phyloP scores from a whole-genome alignment of 306 rosid genomes.

The Chamaecrista fasciculata region DNA sequence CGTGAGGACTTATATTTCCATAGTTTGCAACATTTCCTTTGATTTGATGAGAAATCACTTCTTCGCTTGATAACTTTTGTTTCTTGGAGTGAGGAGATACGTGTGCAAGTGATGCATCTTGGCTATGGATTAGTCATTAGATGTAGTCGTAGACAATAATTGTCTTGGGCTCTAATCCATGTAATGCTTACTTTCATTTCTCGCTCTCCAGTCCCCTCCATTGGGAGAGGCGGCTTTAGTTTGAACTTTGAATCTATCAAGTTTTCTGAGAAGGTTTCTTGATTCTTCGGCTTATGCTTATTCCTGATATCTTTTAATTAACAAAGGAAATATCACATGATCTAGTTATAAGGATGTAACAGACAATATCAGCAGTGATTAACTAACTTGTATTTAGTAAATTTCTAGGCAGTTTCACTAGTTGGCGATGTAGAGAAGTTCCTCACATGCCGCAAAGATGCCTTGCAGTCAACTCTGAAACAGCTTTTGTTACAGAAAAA shows the following conservation, averaged over 20 bases:
- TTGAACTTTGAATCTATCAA: neutral
- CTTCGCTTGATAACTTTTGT: neutral
- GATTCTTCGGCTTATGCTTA: neutral
- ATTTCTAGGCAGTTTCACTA: slow-evolving; percentile 49
- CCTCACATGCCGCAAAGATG: slow-evolving; percentile 53
- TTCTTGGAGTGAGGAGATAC: neutral
- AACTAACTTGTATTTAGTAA: slow-evolving; percentile 7
- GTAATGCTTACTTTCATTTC: neutral
- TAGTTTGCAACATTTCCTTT: neutral
- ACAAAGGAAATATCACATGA: neutral
- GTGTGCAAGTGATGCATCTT: neutral
- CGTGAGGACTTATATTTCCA: neutral
- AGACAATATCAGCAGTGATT: neutral
- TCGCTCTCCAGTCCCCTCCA: neutral
- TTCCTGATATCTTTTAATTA: neutral
- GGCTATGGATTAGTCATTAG: no score
- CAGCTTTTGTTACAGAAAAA: slow-evolving; percentile 52
- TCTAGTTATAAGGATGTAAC: slow-evolving; percentile 2
- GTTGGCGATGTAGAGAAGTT: slow-evolving; percentile 82
- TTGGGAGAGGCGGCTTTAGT: neutral
- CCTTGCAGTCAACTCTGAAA: slow-evolving; percentile 49
- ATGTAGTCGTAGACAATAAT: neutral
- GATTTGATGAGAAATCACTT: neutral
- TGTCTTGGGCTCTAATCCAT: neutral
- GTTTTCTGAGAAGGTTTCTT: neutral